Base-by-base conservation (phyloP, 139 green algal species). In the Chlamydomonas asymmetrica region DNA sequence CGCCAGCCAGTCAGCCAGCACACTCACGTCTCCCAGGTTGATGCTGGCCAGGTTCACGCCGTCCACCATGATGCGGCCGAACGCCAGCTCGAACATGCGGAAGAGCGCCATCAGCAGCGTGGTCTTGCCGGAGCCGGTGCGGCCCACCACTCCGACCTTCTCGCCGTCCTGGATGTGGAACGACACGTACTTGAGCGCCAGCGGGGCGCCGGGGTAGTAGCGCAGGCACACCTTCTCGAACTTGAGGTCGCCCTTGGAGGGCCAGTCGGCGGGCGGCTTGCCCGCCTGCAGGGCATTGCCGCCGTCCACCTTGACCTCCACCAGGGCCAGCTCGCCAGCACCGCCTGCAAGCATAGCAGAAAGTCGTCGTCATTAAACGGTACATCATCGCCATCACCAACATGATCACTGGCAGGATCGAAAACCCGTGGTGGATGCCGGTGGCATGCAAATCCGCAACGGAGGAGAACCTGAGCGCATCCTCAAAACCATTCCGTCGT, bases 11-110 rank as follows among this genome's bases (percentile, higher is more conserved):
- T n/a, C n/a, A n/a, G n/a, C n/a, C n/a, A n/a, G n/a, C 5, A 25
- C 35, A 59, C 49, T 61, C 32, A 73, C 74, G 79, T 60, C 82
- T n/a, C 73, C 86, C 73, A 84, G 87, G 23, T 87, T 91, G 52
- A 96, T 76, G 18, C 34, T 63, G 6, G 78, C 61, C n/a, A 96
- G 85, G 85, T 98, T 89, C 50, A 90, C 40, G 50, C 89, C 90
- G 76, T 98, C 94, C 5, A 98, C 78, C 38, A 82, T 4, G 66
- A 98, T 92, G 63, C 69, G 48, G 34, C 94, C 94, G 35, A 80
- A 79, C 32, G 79, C 79, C 37, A 94, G 91, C 80, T 97, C 93
- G 23, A 94, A 88, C 73, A 96, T 86, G 67, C 90, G 90, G 85
- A 90, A 94, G 31, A 96, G 86, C 32, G 84, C 88, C 78, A 94